Conservation (phyloP, 2,329 filamentous ascomycete species). For the Aaosphaeria arxii region DNA sequence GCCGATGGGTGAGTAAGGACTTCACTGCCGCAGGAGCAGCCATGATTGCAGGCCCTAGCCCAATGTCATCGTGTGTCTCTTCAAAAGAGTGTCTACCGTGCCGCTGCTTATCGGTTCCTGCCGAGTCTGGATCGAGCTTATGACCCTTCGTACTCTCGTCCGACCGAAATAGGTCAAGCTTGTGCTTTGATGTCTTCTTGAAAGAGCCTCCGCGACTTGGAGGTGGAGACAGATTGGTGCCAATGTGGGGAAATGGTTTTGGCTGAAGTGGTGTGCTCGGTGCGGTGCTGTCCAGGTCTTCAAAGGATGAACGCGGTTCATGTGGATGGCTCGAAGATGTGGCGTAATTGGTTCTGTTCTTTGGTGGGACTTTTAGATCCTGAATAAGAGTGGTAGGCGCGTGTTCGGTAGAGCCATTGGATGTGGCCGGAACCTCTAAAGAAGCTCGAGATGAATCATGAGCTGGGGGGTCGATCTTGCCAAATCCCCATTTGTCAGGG, state of each 20-base stretch:
- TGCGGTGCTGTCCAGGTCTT: conserved; percentile 36
- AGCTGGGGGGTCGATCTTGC: conserved; percentile 16
- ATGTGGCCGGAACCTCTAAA: conserved; percentile 16
- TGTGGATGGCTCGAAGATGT: conserved; percentile 18
- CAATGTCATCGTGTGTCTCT: conserved; percentile 27
- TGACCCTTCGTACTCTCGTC: conserved; percentile 34
- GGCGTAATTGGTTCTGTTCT: conserved; percentile 8
- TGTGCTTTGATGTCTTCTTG: conserved; percentile 36
- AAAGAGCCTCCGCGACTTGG: conserved; percentile 29
- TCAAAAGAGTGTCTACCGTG: conserved; percentile 28
- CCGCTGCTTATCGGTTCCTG: conserved; percentile 20
- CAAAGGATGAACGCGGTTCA: conserved; percentile 39
- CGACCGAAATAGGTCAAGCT: conserved; percentile 41
- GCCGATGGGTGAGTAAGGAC: conserved; percentile 31
- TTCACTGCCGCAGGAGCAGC: conserved; percentile 33
- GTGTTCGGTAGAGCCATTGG: conserved; percentile 17
- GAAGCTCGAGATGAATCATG: conserved; percentile 17
- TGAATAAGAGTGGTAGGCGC: conserved; percentile 15
- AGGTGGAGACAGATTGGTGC: conserved; percentile 36
- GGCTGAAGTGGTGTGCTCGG: conserved; percentile 35
- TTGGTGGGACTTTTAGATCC: conserved; percentile 9
- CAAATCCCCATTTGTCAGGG: conserved; percentile 37
- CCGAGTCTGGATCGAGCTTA: conserved; percentile 15
- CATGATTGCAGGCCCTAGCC: conserved; percentile 26
- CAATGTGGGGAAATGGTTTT: conserved; percentile 30